Percentiles rank a stretch among this genome's conserved stretches.
Conservation (phyloP, 805 yeast species). For the Hanseniaspora mollemarum region DNA sequence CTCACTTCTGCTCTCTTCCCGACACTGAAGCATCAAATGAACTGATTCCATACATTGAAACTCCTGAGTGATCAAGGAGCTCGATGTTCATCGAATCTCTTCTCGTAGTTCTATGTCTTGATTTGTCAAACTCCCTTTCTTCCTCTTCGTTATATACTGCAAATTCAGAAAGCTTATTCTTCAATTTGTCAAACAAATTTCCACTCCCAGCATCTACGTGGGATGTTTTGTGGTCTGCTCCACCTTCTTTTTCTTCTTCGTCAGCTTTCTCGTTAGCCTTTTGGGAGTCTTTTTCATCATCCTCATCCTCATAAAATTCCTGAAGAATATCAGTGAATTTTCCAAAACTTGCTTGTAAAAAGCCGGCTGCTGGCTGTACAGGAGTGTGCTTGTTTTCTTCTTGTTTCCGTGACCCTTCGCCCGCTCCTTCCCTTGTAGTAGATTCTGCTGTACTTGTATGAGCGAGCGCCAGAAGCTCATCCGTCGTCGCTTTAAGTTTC, state of each 20-base stretch:
- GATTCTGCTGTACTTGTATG: background rate
- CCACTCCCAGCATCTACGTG: too few relatives aligned
- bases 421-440: background rate
- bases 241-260: background rate
- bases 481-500: constrained; percentile 15
- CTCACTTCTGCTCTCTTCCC: background rate
- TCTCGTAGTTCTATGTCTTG: background rate
- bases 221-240: background rate
- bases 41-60: constrained; percentile 7
- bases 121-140: constrained; percentile 12
- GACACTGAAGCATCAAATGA: background rate
- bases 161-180: constrained; percentile 10
- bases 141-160: constrained; percentile 15
- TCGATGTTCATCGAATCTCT: constrained; percentile 6
- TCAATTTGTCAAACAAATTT: constrained; percentile 12
- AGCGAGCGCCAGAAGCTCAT: constrained; percentile 10
- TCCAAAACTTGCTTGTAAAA: constrained; percentile 14
- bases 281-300: constrained; percentile 3
- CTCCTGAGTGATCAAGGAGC: constrained; percentile 10
- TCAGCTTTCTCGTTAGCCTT: background rate
- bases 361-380: background rate
- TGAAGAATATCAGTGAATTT: constrained; percentile 11
- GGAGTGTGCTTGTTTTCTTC: background rate
- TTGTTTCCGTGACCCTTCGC: background rate
- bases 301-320: constrained; percentile 38